Base-by-base conservation (phyloP, 129 eudicot genomes). In the Centrapalus pauciflorus region DNA sequence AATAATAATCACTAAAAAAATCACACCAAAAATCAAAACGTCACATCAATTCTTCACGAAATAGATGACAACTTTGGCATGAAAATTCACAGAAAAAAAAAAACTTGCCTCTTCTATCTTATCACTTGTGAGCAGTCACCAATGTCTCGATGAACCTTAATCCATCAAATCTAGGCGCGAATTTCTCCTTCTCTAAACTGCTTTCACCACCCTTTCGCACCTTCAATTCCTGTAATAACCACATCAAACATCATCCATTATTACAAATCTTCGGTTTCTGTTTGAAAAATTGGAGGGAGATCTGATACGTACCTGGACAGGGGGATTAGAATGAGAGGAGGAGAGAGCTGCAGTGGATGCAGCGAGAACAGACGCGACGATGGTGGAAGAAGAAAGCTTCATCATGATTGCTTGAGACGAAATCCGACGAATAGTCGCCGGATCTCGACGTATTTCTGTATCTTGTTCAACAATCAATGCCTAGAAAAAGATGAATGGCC, bases 81-180 rank as follows among this genome's bases (percentile, higher is more conserved):
- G 64, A 74, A 46, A 51, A 62, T 45, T 16, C 25, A 61, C 50
- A 46, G 13, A 7, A 48, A 48, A 48, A 14, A 0, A 12, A 35
- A 72, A 59, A 46, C 46, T 35, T 59, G 4, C 41, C 37, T 8
- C 63, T 17, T 38, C 71, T 6, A 10, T 84, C 86, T 65, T 6
- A 10, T 84, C 86, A 87, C 75, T 82, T 66, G 83, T 87, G 95
- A 41, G 90, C 95, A 21, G 95, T 87, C 54, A 87, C 82, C 73
- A 87, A 78, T 1, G 95, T 87, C 80, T 87, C 95, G 32, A 87
- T 82, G 82, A 87, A 84, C 77, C 90, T 81, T 80, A 87, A 71
- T 1, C 90, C 90, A 66, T 87, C 90, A 19, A 87, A 81, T 52
- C 81, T 87, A 4, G 90, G 95, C 5, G 74, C 81, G 30, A 74